Evolutionary conservation across 371 early-diverging fungal species (phyloP), one percentile per base, ranked within the genome.

Genomic region (Mortierella sp.): DNA sequence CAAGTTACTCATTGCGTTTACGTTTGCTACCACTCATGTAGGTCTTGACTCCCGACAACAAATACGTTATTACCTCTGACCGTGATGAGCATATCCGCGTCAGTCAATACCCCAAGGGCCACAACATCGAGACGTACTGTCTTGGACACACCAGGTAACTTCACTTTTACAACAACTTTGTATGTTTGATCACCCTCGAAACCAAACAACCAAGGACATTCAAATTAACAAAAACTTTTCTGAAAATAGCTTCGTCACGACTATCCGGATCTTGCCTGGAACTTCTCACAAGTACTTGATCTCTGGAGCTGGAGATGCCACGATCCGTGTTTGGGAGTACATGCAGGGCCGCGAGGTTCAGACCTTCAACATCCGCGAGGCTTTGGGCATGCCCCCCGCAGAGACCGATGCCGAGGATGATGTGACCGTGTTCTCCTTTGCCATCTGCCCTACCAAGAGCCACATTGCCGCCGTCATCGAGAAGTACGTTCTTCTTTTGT

Each of bases 11-110:
- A 55, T 29, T 11, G 11, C 44, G 32, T 51, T 35, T 58, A 24
- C 24, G 58, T 58, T 16, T 63, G 12, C 58, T 11, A 7, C 18
- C 7, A 63, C 32, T 35, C 65, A 11, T 74, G 7, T 83, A 92
- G 93, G 81, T 87, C 3, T 82, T 94, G 70, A 89, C 91, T 60
- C 71, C 88, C 6, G 90, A 92, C 76, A 91, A 94, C 81, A 93
- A 91, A 80, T 93, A 90, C 58, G 83, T 98, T 29, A 88, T 98
- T 68, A 97, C 99, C 11, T 93, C 96, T 76, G 99, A 99, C 88
- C 96, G 99, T 56, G 99, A 99, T 89, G 98, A 99, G 78, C 98
- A 99, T 85, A 94, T 99, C 76, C 94, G 99, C 32, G 93, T 98
- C 55, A 96, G 96, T 78, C 90, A 90, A 58, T 98, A 93, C 87